These are phyloP conservation scores for Trichocladium uniseriatum DNA, from an alignment of 495 filamentous ascomycete species.

Conservation along the genomic window DNA sequence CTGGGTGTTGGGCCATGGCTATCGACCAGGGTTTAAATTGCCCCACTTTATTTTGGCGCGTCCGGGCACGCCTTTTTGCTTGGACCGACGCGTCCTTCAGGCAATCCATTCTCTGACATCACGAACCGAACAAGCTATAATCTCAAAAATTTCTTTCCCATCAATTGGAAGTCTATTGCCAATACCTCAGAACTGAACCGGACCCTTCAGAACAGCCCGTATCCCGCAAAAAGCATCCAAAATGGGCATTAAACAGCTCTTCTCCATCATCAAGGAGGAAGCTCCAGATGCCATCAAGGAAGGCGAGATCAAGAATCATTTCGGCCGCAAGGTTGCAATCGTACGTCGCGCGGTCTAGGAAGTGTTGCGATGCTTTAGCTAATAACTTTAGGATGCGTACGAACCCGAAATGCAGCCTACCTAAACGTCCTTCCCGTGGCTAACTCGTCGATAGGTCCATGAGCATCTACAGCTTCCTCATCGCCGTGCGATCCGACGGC, in stretches of 20 bases:
- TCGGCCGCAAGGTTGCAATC: conserved; percentile 94
- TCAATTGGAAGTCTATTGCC: not conserved
- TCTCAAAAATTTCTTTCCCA: not conserved
- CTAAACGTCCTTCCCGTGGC: not conserved
- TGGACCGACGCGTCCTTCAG: conserved; percentile 10
- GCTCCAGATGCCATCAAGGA: conserved; percentile 88
- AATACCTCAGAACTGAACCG: not conserved
- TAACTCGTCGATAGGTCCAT: conserved; percentile 57
- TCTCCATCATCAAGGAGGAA: conserved; percentile 81
- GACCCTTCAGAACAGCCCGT: not conserved
- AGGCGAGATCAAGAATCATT: conserved; percentile 96
- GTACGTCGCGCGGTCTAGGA: conserved; percentile 41
- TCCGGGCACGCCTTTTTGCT: conserved; percentile 1
- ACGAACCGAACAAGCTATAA: conserved; percentile 4
- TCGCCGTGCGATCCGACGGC: conserved; percentile 92
- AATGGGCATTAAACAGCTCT: conserved; percentile 93
- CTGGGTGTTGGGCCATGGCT: no score
- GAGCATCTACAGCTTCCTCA: conserved; percentile 97
- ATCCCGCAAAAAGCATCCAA: conserved; percentile 1
- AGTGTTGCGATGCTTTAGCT: conserved; percentile 5
- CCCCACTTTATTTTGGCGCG: conserved; percentile 21
- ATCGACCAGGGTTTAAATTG: conserved; percentile 15
- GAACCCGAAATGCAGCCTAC: conserved; percentile 18
- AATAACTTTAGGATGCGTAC: conserved; percentile 68
- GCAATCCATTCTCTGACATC: conserved; percentile 18